Base-by-base conservation (phyloP, 2,329 filamentous ascomycete genomes). In the Cucurbitaria berberidis region DNA sequence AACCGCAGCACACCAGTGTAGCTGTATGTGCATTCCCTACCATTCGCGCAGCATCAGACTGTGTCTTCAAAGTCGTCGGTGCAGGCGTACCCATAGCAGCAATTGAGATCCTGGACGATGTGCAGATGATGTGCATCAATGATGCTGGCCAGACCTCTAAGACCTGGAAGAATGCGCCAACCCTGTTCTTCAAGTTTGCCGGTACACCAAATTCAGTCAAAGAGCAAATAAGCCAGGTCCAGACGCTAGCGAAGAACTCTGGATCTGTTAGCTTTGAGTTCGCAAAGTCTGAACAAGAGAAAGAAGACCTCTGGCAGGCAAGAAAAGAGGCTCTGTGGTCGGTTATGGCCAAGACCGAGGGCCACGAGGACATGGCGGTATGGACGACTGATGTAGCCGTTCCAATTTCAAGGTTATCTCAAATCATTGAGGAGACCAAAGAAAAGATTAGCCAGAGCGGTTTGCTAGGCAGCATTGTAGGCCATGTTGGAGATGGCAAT, bases 41-140 rank as follows among this genome's bases (percentile, higher is more conserved):
- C 0, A 80, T 96, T 59, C 86, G 89, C 40, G 79, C 85, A 59
- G 91, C 91, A 1, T 91, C 90, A 15, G 83, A 88, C 68, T 96
- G 91, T 72, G 92, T 95, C 2, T 86, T 88, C 61, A 83, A 83
- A 48, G 91, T 96, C 10, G 92, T 97, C 4, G 86, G 85, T 39
- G 84, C 89, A 47, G 92, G 91, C 22, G 84, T 96, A 10, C 90
- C 90, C 26, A 87, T 97, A 36, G 92, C 93, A 0, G 93, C 93
- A n/a, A 86, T 97, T 38, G 93, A 97, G 77, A 89, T 97, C 52
- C 81, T 97, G 24, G 93, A 97, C 76, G 92, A 96, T 70, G 88
- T 92, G 51, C 92, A 96, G 78, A 97, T 97, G 88, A 75, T 79
- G 45, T 85, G 88, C 38, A 84, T 90, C 63, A 90, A 90, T 76